Evolutionary conservation across 1,284 basidiomycete genomes (phyloP), one percentile per base, ranked within the genome.

Genomic region (Laetiporus sulphureus): DNA sequence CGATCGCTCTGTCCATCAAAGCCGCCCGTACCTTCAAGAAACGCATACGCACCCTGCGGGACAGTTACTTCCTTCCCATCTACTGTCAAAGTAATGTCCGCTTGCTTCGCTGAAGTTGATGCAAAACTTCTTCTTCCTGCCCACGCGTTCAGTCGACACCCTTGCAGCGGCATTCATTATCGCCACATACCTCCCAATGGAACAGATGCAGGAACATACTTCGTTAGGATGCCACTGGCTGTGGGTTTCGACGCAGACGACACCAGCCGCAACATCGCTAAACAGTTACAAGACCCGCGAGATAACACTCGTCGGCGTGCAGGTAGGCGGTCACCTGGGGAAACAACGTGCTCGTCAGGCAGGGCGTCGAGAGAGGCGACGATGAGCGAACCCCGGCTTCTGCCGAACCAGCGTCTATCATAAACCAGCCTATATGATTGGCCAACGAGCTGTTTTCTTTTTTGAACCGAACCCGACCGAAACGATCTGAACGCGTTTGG

Each of bases 41-140:
- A 29, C n/a, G 4, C 35, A 45, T 42, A 55, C 64, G 57, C 64
- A 88, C 89, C 91, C 67, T 91, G 87, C 19, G 91, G 91, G 37
- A 95, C 91, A 11, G 90, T 92, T 22, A 95, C 89, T 69, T 92
- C 86, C 68, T 91, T 93, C 53, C 91, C 91, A 64, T 95, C 91
- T 35, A 94, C 81, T 2, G 91, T 94, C 27, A 95, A 68, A 32
- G 91, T 93, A 51, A 94, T 83, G 57, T 93, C 89, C 35, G 85
- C 86, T 55, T 73, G 73, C 51, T 77, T 71, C 40, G 71, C 61
- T 16, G 82, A 73, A 2, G 80, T 75, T 23, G 86, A 83, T 12
- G 81, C 66, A 58, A 89, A 74, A 23, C 72, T 69, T 48, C 79
- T 68, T 47, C 71, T 71, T 55, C 68, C 81, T 82, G 18, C 13